Conservation (phyloP, 441 rosid species). For the Adansonia grandidieri region DNA sequence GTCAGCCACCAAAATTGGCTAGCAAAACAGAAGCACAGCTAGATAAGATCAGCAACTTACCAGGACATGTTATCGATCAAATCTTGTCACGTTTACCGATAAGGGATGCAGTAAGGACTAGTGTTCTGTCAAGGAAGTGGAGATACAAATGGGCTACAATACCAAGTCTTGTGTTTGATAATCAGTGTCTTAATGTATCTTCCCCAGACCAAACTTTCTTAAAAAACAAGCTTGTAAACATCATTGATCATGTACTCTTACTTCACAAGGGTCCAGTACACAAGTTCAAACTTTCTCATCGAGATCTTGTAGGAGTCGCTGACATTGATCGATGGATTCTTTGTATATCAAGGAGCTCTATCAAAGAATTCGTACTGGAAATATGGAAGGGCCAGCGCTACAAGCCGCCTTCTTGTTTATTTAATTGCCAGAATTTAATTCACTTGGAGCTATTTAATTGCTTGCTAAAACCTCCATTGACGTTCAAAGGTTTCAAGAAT, state of each 20-base stretch:
- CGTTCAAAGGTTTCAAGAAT: conserved; percentile 58
- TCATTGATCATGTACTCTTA: conserved; percentile 65
- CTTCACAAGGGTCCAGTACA: conserved; percentile 59
- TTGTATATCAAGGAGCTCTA: conserved; percentile 53
- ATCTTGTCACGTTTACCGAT: conserved; percentile 57
- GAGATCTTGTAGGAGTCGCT: conserved; percentile 61
- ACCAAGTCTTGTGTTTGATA: conserved; percentile 64
- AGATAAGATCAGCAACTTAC: conserved; percentile 60
- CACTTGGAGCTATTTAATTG: conserved; percentile 76
- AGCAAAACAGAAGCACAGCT: conserved; percentile 43
- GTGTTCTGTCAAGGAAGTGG: conserved; percentile 61
- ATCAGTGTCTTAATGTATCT: conserved; percentile 42
- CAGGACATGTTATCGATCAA: conserved; percentile 58
- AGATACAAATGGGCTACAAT: conserved; percentile 65
- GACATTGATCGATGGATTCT: conserved; percentile 77
- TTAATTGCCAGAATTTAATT: conserved; percentile 48
- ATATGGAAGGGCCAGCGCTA: conserved; percentile 74
- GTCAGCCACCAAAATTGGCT: conserved; percentile 56
- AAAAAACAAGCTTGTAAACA: conserved; percentile 55
- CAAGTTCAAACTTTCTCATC: conserved; percentile 73
- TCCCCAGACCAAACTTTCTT: conserved; percentile 52
- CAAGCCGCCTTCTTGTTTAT: conserved; percentile 62
- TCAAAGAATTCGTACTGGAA: conserved; percentile 67
- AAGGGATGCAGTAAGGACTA: conserved; percentile 69
- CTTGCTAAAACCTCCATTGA: conserved; percentile 58